A percentile compares a stretch with the other conserved stretches of the same genome.
phyloP scores from a whole-genome alignment of 257 asterid species.

The Nicotiana undulata region DNA sequence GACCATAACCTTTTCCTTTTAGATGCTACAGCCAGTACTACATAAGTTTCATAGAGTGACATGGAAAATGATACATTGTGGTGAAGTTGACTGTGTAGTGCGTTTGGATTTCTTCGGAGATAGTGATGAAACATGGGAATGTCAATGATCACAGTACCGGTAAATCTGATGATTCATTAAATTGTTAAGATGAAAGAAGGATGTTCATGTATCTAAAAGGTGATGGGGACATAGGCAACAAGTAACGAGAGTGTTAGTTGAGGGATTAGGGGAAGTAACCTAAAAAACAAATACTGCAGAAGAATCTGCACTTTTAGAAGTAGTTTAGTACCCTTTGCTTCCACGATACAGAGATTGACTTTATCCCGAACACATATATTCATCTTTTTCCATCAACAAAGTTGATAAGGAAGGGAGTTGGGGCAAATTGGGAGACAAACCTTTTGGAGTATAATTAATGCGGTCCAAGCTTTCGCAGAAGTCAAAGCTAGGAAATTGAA shows the following conservation, averaged over 20 bases:
- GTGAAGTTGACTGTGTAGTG: not conserved
- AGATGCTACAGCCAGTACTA: not conserved
- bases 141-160: not conserved
- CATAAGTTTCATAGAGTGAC: not conserved
- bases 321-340: not conserved
- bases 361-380: not conserved
- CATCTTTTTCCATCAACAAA: not conserved
- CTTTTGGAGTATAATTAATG: not conserved
- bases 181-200: too few relatives aligned
- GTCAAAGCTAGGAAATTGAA: not conserved
- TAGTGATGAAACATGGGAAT: not conserved
- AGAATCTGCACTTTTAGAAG: not conserved
- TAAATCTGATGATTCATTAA: not conserved
- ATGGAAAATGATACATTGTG: not conserved
- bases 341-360: not conserved
- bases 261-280: not conserved
- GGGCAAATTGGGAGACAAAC: not conserved
- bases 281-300: too few relatives aligned
- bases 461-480: not conserved
- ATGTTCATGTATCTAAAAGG: not conserved
- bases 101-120: not conserved
- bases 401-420: not conserved
- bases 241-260: not conserved
- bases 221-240: not conserved
- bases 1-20: not conserved